Base-by-base conservation (phyloP, 768 basidiomycete species). In the Lentinula raphanica region DNA sequence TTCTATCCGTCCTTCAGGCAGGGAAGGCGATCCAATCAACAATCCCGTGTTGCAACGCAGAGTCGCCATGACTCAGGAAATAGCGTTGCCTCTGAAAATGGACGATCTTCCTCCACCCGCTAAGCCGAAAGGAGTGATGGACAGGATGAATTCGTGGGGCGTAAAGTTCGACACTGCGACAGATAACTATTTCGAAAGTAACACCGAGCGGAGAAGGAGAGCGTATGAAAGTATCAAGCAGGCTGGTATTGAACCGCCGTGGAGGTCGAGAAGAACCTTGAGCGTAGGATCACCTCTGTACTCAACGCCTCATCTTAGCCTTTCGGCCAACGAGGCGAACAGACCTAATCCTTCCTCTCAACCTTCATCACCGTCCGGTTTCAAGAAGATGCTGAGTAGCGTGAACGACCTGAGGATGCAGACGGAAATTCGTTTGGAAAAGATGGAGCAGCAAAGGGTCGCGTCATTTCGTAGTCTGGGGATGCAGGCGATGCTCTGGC, bases 121-220 rank as follows among this genome's bases (percentile, higher is more conserved):
- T 28, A 68, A 63, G 54, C 62, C 67, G 27, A 38, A 64, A 39
- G 64, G 65, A 23, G 58, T 64, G 28, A 61, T 67, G 59, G 67
- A 68, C 38, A 62, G 56, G 38, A 62, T 64, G 58, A 45, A 57
- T 15, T 48, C 58, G 19, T 58, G 62, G 59, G 61, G 62, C 40
- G 60, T 68, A 44, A 64, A 58, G 44, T 57, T 65, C 21, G 61
- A 63, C 44, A 25, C 50, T 38, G 65, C 62, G 63, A 44, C 17
- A 39, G 56, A 56, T 9, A 59, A 42, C 15, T 32, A 60, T 35
- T 54, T 28, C 36, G 66, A 68, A 53, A 59, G 15, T 11, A 61
- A 56, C 23, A 58, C 49, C 2, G 60, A 64, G 49, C 36, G 59
- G n/a, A 45, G 51, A 11, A 56, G 67, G 9, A 56, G 63, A 28